Evolutionary conservation across 371 early-diverging fungal genomes (phyloP).

Genomic region (Mortierella sp.): DNA sequence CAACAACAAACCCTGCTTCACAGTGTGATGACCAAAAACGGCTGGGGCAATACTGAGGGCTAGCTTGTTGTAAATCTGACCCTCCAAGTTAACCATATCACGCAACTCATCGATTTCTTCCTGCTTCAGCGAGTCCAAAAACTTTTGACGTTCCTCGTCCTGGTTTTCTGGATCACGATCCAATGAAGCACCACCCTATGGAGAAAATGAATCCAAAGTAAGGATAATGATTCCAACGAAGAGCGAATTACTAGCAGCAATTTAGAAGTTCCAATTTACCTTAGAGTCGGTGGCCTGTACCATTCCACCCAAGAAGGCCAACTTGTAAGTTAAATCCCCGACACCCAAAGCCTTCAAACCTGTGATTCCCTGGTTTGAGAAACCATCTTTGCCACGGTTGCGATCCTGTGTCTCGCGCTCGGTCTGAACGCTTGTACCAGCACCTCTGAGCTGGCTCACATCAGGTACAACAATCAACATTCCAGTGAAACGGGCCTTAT

Average conservation of each 20-base stretch:
- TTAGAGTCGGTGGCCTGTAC: slow-evolving; percentile 74
- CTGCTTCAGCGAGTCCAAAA: slow-evolving; percentile 72
- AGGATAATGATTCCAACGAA: slow-evolving; percentile 23
- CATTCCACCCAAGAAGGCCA: slow-evolving; percentile 92
- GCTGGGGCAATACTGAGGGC: slow-evolving; percentile 94
- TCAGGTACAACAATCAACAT: slow-evolving; percentile 97
- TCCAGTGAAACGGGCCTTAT: slow-evolving; percentile 94
- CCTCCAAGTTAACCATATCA: slow-evolving; percentile 74
- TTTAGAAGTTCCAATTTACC: slow-evolving; percentile 22
- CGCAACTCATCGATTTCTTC: slow-evolving; percentile 84
- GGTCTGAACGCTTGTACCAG: slow-evolving; percentile 64
- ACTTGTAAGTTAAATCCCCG: slow-evolving; percentile 92
- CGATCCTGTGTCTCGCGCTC: slow-evolving; percentile 73
- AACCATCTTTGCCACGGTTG: slow-evolving; percentile 72
- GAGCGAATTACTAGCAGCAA: not conserved
- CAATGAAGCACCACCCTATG: slow-evolving; percentile 24
- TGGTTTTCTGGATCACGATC: slow-evolving; percentile 61
- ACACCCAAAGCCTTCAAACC: slow-evolving; percentile 93
- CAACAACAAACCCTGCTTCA: slow-evolving; percentile 97
- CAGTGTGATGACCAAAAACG: slow-evolving; percentile 97
- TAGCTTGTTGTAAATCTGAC: slow-evolving; percentile 78
- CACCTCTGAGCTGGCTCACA: slow-evolving; percentile 82
- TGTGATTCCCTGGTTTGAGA: slow-evolving; percentile 83
- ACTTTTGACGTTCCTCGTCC: slow-evolving; percentile 71
- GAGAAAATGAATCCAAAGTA: not conserved